These are phyloP conservation scores for Anthracocystis walkeri DNA, from an alignment of 1,284 basidiomycete species.

Conservation along the genomic window DNA sequence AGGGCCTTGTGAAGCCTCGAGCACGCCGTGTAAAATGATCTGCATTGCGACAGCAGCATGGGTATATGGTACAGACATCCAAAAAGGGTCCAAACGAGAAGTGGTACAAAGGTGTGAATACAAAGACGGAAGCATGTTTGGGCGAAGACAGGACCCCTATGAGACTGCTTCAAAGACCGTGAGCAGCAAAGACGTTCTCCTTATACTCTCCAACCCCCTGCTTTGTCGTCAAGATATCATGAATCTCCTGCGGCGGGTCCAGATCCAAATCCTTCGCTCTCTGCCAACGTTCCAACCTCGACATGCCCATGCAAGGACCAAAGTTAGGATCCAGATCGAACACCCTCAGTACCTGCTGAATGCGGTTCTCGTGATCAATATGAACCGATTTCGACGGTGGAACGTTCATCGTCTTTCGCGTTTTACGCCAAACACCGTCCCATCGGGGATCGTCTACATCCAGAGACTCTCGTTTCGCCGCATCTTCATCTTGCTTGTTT, in stretches of 20 bases:
- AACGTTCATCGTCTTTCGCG: slow-evolving; percentile 45
- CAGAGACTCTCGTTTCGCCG: slow-evolving; percentile 33
- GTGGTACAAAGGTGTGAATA: neutral
- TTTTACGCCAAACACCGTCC: slow-evolving; percentile 58
- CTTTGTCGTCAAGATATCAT: slow-evolving; percentile 63
- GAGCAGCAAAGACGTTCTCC: slow-evolving; percentile 43
- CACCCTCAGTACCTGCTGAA: slow-evolving; percentile 65
- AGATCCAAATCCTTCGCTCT: slow-evolving; percentile 83
- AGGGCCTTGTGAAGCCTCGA: too few species aligned
- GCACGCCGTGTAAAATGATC: neutral
- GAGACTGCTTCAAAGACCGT: slow-evolving; percentile 24
- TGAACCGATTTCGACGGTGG: slow-evolving; percentile 55
- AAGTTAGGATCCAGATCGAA: slow-evolving; percentile 72
- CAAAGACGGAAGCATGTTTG: slow-evolving; percentile 3
- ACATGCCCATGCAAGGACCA: slow-evolving; percentile 86
- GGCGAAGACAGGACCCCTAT: neutral
- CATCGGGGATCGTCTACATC: slow-evolving; percentile 53
- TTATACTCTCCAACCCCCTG: slow-evolving; percentile 50
- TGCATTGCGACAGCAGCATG: slow-evolving; percentile 19
- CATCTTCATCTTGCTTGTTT: slow-evolving; percentile 14
- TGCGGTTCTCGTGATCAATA: slow-evolving; percentile 56
- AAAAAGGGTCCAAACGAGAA: slow-evolving; percentile 8
- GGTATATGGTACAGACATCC: slow-evolving; percentile 36
- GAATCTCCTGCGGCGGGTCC: slow-evolving; percentile 83
- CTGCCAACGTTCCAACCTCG: slow-evolving; percentile 87